These are phyloP conservation scores for Auxenochlorella pyrenoidosa DNA, from an alignment of 139 green algal species.

Conservation along the genomic window DNA sequence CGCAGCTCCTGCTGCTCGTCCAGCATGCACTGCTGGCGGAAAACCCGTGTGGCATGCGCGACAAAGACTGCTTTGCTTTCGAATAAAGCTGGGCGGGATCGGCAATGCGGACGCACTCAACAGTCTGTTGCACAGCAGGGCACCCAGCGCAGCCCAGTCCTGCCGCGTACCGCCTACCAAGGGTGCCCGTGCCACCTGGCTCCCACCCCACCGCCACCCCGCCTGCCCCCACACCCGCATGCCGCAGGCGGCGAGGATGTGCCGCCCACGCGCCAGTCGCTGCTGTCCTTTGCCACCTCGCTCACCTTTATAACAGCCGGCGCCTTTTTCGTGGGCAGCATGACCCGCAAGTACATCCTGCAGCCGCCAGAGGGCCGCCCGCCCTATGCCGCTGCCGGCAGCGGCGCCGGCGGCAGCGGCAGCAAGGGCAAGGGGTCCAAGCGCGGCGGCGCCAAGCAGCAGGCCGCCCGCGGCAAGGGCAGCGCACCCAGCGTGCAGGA, in stretches of 20 bases:
- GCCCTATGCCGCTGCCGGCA: neutral
- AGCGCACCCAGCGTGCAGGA: neutral
- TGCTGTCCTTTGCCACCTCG: neutral
- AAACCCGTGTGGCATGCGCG: no score
- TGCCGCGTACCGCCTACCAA: no score
- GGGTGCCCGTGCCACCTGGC: neutral
- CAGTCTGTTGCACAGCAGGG: no score
- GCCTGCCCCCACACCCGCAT: neutral
- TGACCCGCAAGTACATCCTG: constrained; percentile 22
- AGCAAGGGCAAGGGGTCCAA: neutral
- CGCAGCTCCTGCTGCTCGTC: no score
- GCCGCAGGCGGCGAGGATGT: neutral
- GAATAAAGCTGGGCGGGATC: no score
- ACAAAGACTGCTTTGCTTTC: no score
- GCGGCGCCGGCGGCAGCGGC: neutral
- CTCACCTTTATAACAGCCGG: neutral
- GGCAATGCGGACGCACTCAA: no score
- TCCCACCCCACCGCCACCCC: no score
- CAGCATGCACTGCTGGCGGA: no score
- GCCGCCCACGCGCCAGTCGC: neutral
- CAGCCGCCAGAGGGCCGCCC: neutral
- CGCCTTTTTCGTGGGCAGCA: neutral
- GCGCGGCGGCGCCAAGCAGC: neutral
- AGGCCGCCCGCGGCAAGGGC: neutral
- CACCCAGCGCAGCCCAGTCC: no score